Conservation (phyloP, 176 grass and related monocot species). For the Metroxylon sagu region DNA sequence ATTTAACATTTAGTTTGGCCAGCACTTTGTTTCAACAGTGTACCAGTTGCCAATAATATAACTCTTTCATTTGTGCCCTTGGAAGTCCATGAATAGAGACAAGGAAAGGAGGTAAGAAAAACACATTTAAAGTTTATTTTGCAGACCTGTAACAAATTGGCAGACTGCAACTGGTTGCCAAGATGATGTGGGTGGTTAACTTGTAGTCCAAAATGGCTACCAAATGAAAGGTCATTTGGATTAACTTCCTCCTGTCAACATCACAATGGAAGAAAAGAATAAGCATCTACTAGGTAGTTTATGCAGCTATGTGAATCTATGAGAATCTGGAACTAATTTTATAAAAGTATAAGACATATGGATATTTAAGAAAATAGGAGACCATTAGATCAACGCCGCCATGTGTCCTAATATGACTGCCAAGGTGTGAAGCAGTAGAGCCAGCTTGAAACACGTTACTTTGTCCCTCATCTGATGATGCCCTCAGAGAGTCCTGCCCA, state of each 20-base stretch:
- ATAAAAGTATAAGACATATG: neutral
- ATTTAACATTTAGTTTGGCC: no score
- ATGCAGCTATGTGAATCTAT: no score
- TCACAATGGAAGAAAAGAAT: slow-evolving; percentile 2
- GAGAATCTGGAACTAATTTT: no score
- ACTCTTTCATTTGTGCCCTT: no score
- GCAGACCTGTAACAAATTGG: slow-evolving; percentile 43
- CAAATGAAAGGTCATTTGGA: slow-evolving; percentile 61
- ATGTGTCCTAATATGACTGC: slow-evolving; percentile 47
- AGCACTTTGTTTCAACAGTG: no score
- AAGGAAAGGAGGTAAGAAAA: no score
- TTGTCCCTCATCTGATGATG: slow-evolving; percentile 32
- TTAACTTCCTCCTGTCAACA: slow-evolving; percentile 52
- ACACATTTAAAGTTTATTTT: neutral
- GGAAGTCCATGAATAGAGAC: no score
- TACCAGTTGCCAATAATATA: no score
- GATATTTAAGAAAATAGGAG: slow-evolving; percentile 3
- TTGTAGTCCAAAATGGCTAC: slow-evolving; percentile 48
- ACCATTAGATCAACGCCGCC: slow-evolving; percentile 67
- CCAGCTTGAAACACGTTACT: slow-evolving; percentile 48
- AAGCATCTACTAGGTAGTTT: neutral
- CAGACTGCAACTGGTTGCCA: slow-evolving; percentile 40
- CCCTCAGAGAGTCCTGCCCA: slow-evolving; percentile 38
- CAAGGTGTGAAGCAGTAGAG: slow-evolving; percentile 58
- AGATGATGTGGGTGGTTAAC: slow-evolving; percentile 40